Evolutionary conservation across 169 alveolate species (phyloP), one percentile per base, ranked within the genome.

Genomic region (Hepatocystis sp.): DNA sequence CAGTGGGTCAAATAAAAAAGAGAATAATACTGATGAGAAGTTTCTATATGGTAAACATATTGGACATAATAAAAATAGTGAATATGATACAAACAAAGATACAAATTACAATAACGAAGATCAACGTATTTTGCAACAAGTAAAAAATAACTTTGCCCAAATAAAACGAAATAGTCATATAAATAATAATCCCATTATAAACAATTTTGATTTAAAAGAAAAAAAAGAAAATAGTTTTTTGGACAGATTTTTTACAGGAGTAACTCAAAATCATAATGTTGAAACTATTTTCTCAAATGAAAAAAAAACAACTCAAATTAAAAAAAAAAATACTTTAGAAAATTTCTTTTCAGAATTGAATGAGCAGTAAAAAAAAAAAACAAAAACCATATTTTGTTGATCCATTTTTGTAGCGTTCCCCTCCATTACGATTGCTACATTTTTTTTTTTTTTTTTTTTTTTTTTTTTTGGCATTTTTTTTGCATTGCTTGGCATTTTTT

Each of bases 191-290:
- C 23, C 39, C 1, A 30, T 40, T 1, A 78, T 53, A 28, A 17
- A 11, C 46, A 25, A 47, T 28, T 27, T 47, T 17, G 89, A 81
- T 46, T 34, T 23, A 36, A 60, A 39, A 25, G 89, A 61, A 7
- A 81, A 63, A 63, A 81, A 64, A 39, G 89, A 81, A 32, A 60
- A 44, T 32, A 28, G 67, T 0, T 81, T 81, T 46, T 66, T 81
- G 51, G 89, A 81, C 34, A 81, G 63, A 56, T 81, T 81, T 52
- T 81, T 81, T 49, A 64, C 84, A 1, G 89, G 89, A 4, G 84
- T 81, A n/a, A 81, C 89, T n/a, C 60, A 81, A 49, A 81, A 81
- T 42, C 44, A 61, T 42, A 30, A 51, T 28, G 81, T 81, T 39
- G 89, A 81, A 36, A 81, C 36, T 32, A 58, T 81, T 0, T 81